Base-by-base conservation (phyloP, 2,329 filamentous ascomycete genomes). In the Diaporthe vexans region DNA sequence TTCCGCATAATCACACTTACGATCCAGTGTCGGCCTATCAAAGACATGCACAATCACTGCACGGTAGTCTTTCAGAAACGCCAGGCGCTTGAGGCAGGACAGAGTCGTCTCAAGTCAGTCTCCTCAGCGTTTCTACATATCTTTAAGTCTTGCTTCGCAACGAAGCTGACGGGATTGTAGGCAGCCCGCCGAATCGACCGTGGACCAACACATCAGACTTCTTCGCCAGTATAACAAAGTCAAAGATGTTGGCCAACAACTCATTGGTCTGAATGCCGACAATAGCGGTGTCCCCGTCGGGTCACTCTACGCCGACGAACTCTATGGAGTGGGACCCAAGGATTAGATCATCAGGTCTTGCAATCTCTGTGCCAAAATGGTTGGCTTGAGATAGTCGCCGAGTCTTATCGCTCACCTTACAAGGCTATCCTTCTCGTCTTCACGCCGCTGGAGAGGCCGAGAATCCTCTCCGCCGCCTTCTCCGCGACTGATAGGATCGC, bases 401-500 rank as follows among this genome's bases (percentile, higher is more conserved):
- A 48, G 8, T 48, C 40, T 43, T 43, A 17, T 26, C 19, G 24
- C 17, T 11, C 17, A 46, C n/a, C 37, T 63, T 17, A 24, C 33
- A 24, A 48, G 24, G 19, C 11, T 15, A 4, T 15, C 7, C 19
- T 51, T 33, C 11, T 67, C 7, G 29, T 17, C 61, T 52, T 24
- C 19, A 29, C 13, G 19, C 15, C 13, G 19, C 10, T 67, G 13
- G 37, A 52, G 29, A 67, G 61, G 19, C 46, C 11, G 21, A 59
- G 33, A 35, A 78, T 76, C 57, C 52, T 71, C 59, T 75, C 81
- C 19, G 79, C 77, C 1, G 84, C 84, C 35, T 79, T 81, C 78
- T 86, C 84, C 13, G 84, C 79, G 2, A 79, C 82, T 15, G 82
- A 79, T 11, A 85, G 81, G 54, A 85, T 84, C 75, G 84, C 83